Base-by-base conservation (phyloP, 2,329 filamentous ascomycete genomes). In the Aureobasidium musti region DNA sequence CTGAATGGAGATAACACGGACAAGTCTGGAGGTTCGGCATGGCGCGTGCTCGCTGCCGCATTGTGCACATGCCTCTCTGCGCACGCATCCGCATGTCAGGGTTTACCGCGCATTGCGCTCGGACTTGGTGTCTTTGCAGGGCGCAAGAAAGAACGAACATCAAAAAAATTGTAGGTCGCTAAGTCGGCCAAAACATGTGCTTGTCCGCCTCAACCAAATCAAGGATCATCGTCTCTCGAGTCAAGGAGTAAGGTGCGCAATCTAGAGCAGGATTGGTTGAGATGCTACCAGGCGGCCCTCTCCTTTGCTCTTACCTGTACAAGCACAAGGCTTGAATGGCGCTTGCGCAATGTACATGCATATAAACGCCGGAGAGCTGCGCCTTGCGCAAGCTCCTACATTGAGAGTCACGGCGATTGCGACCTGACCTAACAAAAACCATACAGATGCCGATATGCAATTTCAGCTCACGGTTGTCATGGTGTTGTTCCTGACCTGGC, bases 91-190 rank as follows among this genome's bases (percentile, higher is more conserved):
- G 10, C 54, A n/a, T 33, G 28, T 63, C 59, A 37, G 45, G 59
- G 59, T 63, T 63, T 43, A 39, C n/a, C 45, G 45, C 47, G 43
- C 59, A 33, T 63, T 47, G 56, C 33, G 56, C 56, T 47, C 59
- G 43, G 59, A 14, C 59, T 50, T 50, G 30, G 28, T 50, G 19
- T 39, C 17, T 60, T 33, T 10, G 30, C 23, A 47, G 45, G 39
- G 41, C 39, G 8, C 26, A 5, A 59, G 39, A 13, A 5, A 59
- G 39, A 13, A 17, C 41, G 13, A 14, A n/a, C n/a, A 28, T 33
- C n/a, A 28, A 17, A 13, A 49, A 61, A 19, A 50, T 19, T 26
- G 26, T 19, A 50, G 14, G 59, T 63, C 59, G 47, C 43, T 33
- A 50, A 33, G 21, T 28, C 45, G 39, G 59, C 23, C 33, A 35